A percentile compares a stretch with the other conserved stretches of the same genome.
These are phyloP conservation scores for Pseudogymnoascus sp. DNA, from an alignment of 2,329 filamentous ascomycete species.

Conservation along the genomic window DNA sequence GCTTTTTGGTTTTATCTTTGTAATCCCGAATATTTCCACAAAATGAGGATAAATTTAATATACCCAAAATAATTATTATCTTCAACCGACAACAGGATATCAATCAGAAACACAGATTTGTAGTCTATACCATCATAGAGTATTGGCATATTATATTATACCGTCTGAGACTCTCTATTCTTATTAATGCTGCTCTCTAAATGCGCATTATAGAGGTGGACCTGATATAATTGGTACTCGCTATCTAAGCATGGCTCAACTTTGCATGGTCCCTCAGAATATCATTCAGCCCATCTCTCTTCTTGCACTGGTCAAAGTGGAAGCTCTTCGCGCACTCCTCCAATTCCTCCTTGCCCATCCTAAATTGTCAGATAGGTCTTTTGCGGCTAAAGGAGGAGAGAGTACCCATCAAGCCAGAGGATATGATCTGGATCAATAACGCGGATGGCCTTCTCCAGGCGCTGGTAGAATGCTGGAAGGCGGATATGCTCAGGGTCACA, in stretches of 20 bases:
- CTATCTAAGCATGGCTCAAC: background rate
- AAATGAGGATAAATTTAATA: background rate
- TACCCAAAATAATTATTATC: background rate
- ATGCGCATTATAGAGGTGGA: background rate
- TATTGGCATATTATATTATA: background rate
- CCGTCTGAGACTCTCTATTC: background rate
- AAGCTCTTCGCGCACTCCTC: slow-evolving; percentile 43
- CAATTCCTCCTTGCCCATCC: slow-evolving; percentile 42
- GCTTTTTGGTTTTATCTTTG: background rate
- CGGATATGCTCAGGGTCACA: slow-evolving; percentile 39
- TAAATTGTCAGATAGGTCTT: slow-evolving; percentile 22
- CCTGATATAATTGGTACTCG: background rate
- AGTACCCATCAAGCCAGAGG: slow-evolving; percentile 34
- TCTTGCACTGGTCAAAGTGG: slow-evolving; percentile 45
- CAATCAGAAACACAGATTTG: background rate
- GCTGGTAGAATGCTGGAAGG: slow-evolving; percentile 38
- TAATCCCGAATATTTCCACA: background rate
- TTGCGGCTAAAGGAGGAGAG: slow-evolving; percentile 25
- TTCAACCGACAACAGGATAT: background rate
- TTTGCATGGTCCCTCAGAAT: slow-evolving; percentile 14
- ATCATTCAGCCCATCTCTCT: slow-evolving; percentile 43
- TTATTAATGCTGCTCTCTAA: background rate
- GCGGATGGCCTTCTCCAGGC: slow-evolving; percentile 39
- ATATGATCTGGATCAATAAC: slow-evolving; percentile 39
- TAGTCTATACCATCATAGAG: background rate